phyloP scores from a whole-genome alignment of 257 asterid species.

The Avicennia marina region DNA sequence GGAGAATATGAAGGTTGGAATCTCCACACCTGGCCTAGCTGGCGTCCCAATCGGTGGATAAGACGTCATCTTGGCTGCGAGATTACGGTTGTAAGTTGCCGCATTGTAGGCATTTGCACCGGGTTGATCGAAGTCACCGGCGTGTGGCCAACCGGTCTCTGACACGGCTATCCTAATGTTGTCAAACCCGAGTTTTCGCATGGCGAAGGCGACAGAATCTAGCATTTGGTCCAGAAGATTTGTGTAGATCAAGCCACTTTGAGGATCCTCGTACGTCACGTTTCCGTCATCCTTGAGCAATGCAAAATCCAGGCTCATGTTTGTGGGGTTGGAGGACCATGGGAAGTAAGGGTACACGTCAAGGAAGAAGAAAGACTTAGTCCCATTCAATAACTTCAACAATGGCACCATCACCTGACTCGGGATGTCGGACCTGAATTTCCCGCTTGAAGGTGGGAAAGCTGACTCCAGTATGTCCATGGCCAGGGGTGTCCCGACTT shows the following conservation, averaged over 20 bases:
- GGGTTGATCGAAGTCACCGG: slow-evolving; percentile 61
- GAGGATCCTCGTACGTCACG: slow-evolving; percentile 32
- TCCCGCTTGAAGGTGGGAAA: slow-evolving; percentile 72
- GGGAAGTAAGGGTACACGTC: slow-evolving; percentile 58
- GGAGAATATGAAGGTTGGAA: slow-evolving; percentile 58
- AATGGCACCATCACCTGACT: slow-evolving; percentile 36
- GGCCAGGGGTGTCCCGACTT: slow-evolving; percentile 64
- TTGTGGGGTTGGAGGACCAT: slow-evolving; percentile 45
- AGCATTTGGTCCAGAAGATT: slow-evolving; percentile 75
- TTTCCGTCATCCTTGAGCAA: slow-evolving; percentile 29
- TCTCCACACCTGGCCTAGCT: slow-evolving; percentile 47
- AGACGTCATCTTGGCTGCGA: slow-evolving; percentile 35
- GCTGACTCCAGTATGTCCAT: slow-evolving; percentile 55
- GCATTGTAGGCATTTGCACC: slow-evolving; percentile 69
- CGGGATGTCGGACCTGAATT: slow-evolving; percentile 43
- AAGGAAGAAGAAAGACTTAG: slow-evolving; percentile 49
- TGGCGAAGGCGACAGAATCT: slow-evolving; percentile 54
- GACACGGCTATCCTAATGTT: slow-evolving; percentile 37
- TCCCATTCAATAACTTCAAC: slow-evolving; percentile 44
- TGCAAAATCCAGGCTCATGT: slow-evolving; percentile 45
- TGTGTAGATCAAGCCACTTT: slow-evolving; percentile 45
- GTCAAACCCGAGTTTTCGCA: slow-evolving; percentile 45
- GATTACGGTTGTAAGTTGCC: slow-evolving; percentile 50
- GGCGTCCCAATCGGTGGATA: slow-evolving; percentile 61
- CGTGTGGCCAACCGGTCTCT: slow-evolving; percentile 87